Evolutionary conservation across 2,329 filamentous ascomycete species (phyloP).

Genomic region (Nemania sp.): DNA sequence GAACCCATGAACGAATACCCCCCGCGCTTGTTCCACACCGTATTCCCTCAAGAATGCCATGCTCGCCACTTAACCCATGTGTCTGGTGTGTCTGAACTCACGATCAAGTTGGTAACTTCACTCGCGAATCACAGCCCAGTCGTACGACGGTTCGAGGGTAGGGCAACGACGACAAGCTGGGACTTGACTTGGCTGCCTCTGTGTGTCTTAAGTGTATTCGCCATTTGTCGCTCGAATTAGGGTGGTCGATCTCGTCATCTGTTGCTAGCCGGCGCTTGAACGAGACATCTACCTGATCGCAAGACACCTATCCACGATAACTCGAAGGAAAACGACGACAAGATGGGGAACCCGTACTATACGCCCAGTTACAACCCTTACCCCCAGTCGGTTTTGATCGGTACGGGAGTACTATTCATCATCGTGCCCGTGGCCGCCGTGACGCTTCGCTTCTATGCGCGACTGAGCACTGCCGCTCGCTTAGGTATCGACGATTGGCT

Average conservation of each 20-base stretch:
- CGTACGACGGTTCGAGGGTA: neutral
- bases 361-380: constrained; percentile 40
- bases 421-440: constrained; percentile 34
- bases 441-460: constrained; percentile 38
- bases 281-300: neutral
- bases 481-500: constrained; percentile 42
- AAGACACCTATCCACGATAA: neutral
- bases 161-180: neutral
- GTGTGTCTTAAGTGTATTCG: neutral
- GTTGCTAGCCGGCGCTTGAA: neutral
- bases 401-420: constrained; percentile 38
- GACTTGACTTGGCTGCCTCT: neutral
- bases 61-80: neutral
- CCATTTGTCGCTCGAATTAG: neutral
- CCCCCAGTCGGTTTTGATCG: constrained; percentile 35
- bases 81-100: neutral
- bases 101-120: neutral
- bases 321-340: constrained; percentile 4
- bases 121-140: neutral
- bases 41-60: constrained; percentile 7
- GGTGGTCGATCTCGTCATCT: neutral
- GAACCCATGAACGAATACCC: neutral
- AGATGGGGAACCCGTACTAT: constrained; percentile 40
- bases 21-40: constrained; percentile 8
- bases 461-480: constrained; percentile 19